These are phyloP conservation scores for Endotrypanum monterogeii DNA, from an alignment of 208 protist genomes.

Conservation along the genomic window DNA sequence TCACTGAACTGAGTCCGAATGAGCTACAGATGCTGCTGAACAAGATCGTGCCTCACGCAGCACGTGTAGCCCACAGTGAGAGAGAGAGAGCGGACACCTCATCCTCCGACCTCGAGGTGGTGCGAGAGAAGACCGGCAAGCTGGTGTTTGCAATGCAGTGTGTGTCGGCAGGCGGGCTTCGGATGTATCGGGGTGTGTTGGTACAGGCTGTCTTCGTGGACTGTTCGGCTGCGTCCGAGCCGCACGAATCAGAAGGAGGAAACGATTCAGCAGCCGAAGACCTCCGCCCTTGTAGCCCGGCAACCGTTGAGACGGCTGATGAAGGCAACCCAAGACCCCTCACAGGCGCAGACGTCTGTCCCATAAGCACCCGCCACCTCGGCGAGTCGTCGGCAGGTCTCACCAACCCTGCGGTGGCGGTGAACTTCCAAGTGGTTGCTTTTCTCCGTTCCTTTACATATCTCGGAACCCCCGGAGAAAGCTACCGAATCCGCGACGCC, in stretches of 20 bases:
- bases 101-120: constrained; percentile 32
- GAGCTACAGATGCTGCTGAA: constrained; percentile 77
- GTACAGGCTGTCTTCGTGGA: constrained; percentile 76
- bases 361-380: constrained; percentile 27
- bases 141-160: constrained; percentile 56
- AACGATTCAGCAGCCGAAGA: not conserved
- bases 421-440: constrained; percentile 58
- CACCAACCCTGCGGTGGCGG: constrained; percentile 13
- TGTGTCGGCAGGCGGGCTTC: constrained; percentile 54
- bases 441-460: constrained; percentile 71
- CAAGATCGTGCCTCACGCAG: constrained; percentile 60
- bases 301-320: not conserved
- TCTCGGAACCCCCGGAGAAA: constrained; percentile 65
- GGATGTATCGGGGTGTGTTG: constrained; percentile 69
- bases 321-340: not conserved
- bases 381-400: constrained; percentile 30
- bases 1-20: constrained; percentile 38
- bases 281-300: not conserved
- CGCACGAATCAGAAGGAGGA: not conserved
- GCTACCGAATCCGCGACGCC: constrained; percentile 77
- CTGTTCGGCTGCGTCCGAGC: constrained; percentile 12
- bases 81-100: not conserved
- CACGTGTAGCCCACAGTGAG: constrained; percentile 18
- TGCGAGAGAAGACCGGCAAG: constrained; percentile 71
- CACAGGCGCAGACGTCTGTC: not conserved